Evolutionary conservation across 2,329 filamentous ascomycete species (phyloP).

Genomic region (Neurospora sp.): DNA sequence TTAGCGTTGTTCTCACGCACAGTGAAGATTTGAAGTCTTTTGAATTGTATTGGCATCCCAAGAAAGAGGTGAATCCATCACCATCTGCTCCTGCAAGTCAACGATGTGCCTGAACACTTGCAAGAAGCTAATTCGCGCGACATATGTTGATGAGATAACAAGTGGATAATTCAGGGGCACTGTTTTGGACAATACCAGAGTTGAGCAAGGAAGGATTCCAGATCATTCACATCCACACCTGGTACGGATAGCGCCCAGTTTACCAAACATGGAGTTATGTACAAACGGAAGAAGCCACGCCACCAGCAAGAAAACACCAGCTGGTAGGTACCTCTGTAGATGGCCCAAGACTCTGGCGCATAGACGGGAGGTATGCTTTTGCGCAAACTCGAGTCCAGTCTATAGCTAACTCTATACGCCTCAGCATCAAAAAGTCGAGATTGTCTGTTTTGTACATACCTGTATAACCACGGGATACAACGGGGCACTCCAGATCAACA

Average conservation of each 20-base stretch:
- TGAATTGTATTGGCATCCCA: background rate
- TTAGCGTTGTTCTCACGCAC: background rate
- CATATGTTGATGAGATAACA: background rate
- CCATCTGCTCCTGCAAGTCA: background rate
- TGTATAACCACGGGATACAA: background rate
- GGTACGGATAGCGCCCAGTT: background rate
- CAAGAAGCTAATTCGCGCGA: background rate
- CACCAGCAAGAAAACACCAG: background rate
- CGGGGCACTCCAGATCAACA: background rate
- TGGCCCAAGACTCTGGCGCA: background rate
- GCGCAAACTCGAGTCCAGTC: background rate
- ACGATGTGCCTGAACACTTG: background rate
- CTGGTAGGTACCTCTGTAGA: background rate
- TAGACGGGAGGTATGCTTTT: background rate
- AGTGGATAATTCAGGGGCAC: background rate
- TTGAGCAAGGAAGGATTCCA: background rate
- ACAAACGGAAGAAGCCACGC: background rate
- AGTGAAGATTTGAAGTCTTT: background rate
- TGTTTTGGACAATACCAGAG: background rate
- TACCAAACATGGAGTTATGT: background rate
- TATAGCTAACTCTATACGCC: background rate
- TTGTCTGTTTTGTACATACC: background rate
- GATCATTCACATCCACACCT: background rate
- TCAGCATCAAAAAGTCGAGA: background rate
- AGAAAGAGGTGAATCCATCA: background rate